Percentiles rank a stretch among this genome's conserved stretches.
Evolutionary conservation across 1,284 basidiomycete species (phyloP).

Genomic region (Tilletia walkeri): DNA sequence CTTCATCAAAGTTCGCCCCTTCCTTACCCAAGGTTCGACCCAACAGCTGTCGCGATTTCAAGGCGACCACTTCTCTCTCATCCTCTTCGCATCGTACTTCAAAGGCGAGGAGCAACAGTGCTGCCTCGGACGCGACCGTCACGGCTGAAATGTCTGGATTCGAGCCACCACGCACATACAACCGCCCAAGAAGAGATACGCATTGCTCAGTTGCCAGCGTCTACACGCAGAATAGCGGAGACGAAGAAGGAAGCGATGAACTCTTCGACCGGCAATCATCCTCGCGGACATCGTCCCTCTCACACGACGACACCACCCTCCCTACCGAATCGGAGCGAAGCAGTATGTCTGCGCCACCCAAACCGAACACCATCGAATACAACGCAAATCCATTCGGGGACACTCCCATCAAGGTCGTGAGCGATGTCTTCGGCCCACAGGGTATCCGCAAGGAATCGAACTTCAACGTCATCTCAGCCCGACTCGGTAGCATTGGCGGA

Average conservation of each 20-base stretch:
- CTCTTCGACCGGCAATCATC: neutral
- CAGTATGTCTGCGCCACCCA: neutral
- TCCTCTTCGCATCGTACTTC: neutral
- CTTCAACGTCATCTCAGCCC: conserved; percentile 1
- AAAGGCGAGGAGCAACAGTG: conserved; percentile 1
- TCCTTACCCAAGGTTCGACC: conserved; percentile 5
- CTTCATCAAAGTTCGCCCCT: neutral
- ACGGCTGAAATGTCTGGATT: neutral
- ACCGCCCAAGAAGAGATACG: neutral
- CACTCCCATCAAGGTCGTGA: neutral
- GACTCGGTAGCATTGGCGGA: conserved; percentile 10
- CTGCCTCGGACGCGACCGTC: neutral
- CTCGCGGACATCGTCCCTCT: neutral
- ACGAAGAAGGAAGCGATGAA: neutral
- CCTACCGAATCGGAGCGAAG: neutral
- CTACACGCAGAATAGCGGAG: conserved; percentile 8
- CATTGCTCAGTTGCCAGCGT: neutral
- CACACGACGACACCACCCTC: neutral
- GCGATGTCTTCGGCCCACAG: neutral
- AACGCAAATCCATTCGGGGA: conserved; percentile 1
- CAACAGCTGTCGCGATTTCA: neutral
- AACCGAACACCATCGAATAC: neutral
- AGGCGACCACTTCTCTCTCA: too few species aligned
- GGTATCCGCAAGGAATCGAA: conserved; percentile 6
- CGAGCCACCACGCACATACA: neutral